Evolutionary conservation across 2,329 filamentous ascomycete genomes (phyloP).

Genomic region (Paecilomyces niveus): DNA sequence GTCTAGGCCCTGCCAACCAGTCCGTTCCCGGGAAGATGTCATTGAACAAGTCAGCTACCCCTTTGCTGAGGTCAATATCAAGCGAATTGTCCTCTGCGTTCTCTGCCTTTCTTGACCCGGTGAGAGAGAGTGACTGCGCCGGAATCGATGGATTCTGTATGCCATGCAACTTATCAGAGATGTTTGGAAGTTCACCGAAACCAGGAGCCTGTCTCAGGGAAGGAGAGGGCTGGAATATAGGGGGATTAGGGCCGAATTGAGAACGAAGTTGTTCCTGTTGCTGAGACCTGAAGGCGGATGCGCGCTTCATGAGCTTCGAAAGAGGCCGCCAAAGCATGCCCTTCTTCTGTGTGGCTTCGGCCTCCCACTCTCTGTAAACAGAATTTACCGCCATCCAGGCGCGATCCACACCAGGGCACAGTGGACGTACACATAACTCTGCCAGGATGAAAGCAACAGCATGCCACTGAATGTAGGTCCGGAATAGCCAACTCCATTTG

Average conservation of each 20-base stretch:
- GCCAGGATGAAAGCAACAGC: slow-evolving; percentile 55
- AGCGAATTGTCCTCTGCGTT: not conserved
- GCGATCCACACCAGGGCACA: slow-evolving; percentile 51
- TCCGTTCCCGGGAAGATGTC: not conserved
- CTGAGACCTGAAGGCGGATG: slow-evolving; percentile 46
- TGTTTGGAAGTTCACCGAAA: not conserved
- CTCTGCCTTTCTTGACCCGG: not conserved
- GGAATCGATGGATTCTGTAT: not conserved
- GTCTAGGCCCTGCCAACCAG: not conserved
- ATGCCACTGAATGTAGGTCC: slow-evolving; percentile 60
- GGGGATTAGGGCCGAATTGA: slow-evolving; percentile 11
- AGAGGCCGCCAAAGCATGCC: slow-evolving; percentile 59
- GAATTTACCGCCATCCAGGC: slow-evolving; percentile 53
- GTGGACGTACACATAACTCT: slow-evolving; percentile 52
- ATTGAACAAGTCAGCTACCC: not conserved
- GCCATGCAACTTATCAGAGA: not conserved
- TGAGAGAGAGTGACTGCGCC: not conserved
- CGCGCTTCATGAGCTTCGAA: slow-evolving; percentile 53
- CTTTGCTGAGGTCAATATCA: not conserved
- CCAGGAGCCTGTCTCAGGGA: not conserved
- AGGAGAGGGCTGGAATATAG: not conserved
- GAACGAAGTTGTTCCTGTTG: slow-evolving; percentile 31
- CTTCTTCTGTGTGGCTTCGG: slow-evolving; percentile 34
- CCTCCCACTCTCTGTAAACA: slow-evolving; percentile 33
- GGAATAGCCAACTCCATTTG: slow-evolving; percentile 61